These are phyloP conservation scores for Penicillium maclennaniae DNA, from an alignment of 495 filamentous ascomycete genomes.

Conservation along the genomic window DNA sequence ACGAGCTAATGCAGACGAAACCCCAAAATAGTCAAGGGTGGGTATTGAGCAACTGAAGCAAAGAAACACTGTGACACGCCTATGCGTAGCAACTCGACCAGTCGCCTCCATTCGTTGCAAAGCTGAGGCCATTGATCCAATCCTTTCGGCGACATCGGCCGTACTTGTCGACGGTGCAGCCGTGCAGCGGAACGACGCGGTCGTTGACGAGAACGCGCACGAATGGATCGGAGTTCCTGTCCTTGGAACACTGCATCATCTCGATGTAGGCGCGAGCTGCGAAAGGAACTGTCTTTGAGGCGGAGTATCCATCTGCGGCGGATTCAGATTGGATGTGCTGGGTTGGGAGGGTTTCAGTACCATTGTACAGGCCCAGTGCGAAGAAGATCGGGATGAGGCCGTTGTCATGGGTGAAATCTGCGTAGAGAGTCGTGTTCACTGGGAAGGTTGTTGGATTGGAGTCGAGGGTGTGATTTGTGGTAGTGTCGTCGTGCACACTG, in stretches of 20 bases:
- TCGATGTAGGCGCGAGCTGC: slow-evolving; percentile 74
- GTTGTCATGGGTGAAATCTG: slow-evolving; percentile 88
- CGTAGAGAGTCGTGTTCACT: slow-evolving; percentile 60
- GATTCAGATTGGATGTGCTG: slow-evolving; percentile 42
- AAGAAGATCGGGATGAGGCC: slow-evolving; percentile 69
- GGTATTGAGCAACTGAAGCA: not conserved
- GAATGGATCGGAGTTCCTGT: slow-evolving; percentile 46
- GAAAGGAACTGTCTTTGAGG: slow-evolving; percentile 77
- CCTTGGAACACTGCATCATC: slow-evolving; percentile 64
- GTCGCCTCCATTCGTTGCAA: slow-evolving; percentile 62
- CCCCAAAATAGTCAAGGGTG: not conserved
- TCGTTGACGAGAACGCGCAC: slow-evolving; percentile 81
- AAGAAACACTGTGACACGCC: not conserved
- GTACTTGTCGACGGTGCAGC: slow-evolving; percentile 60
- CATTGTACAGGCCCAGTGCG: slow-evolving; percentile 71
- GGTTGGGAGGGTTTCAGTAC: slow-evolving; percentile 45
- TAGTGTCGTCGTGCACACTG: slow-evolving; percentile 66
- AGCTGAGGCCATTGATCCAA: slow-evolving; percentile 69
- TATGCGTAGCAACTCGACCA: slow-evolving; percentile 66
- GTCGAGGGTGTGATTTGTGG: slow-evolving; percentile 71
- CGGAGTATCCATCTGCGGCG: slow-evolving; percentile 56
- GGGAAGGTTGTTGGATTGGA: slow-evolving; percentile 60
- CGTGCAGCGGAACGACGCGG: slow-evolving; percentile 65
- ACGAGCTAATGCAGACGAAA: not conserved
- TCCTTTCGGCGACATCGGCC: slow-evolving; percentile 62